Evolutionary conservation across 306 rosid genomes (phyloP).

Genomic region (Senna siamea): DNA sequence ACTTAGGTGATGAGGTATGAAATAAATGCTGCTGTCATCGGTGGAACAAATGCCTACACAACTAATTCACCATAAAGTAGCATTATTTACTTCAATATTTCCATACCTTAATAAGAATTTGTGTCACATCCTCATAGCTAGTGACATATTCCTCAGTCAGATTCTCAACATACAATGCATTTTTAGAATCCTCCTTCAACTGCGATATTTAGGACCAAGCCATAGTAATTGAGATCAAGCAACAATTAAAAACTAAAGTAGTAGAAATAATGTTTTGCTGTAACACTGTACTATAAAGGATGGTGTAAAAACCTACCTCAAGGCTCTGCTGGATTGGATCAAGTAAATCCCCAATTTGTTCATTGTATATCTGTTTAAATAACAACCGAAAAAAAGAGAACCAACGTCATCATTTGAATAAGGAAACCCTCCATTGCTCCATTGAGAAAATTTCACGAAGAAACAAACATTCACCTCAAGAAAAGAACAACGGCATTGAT

Average conservation of each 20-base stretch:
- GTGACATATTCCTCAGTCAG: constrained; percentile 93
- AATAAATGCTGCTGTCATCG: background rate
- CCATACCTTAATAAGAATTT: constrained; percentile 83
- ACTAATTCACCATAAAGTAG: background rate
- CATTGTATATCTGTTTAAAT: constrained; percentile 49
- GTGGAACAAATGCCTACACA: background rate
- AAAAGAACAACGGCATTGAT: constrained; percentile 93
- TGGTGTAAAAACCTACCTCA: constrained; percentile 56
- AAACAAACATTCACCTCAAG: constrained; percentile 64
- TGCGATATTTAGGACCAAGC: constrained; percentile 46
- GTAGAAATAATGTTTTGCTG: constrained; percentile 3
- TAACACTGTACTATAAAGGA: constrained; percentile 28
- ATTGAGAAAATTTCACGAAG: background rate
- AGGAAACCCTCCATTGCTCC: constrained; percentile 14
- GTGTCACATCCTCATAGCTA: constrained; percentile 88
- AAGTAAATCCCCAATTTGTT: constrained; percentile 54
- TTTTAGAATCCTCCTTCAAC: constrained; percentile 80
- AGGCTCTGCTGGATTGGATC: constrained; percentile 70
- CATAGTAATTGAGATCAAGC: background rate
- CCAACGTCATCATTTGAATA: constrained; percentile 34
- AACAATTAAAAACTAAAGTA: background rate
- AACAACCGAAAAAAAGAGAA: background rate
- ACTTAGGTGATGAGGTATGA: constrained; percentile 3
- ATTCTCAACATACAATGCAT: constrained; percentile 71
- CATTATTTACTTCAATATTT: background rate